Evolutionary conservation across 805 yeast species (phyloP).

Genomic region (Teunomyces kruisii): DNA sequence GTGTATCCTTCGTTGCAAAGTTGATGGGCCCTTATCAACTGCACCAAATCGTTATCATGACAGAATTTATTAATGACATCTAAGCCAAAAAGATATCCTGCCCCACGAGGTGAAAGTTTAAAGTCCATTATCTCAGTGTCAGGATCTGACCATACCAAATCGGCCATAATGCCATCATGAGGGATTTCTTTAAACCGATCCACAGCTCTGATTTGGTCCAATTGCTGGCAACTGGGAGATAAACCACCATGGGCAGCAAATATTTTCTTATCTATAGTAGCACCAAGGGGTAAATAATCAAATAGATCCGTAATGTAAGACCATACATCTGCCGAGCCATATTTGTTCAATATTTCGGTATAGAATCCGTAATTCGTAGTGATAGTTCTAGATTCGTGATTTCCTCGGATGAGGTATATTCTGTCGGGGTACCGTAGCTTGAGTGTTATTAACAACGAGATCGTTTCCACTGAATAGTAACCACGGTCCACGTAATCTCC

Average conservation of each 20-base stretch:
- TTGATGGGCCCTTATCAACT: slow-evolving; percentile 92
- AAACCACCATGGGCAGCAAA: slow-evolving; percentile 98
- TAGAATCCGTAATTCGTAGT: slow-evolving; percentile 97
- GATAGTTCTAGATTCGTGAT: slow-evolving; percentile 94
- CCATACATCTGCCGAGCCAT: slow-evolving; percentile 75
- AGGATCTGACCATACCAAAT: slow-evolving; percentile 97
- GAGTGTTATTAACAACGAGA: slow-evolving; percentile 74
- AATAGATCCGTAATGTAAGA: slow-evolving; percentile 84
- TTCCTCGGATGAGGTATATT: slow-evolving; percentile 82
- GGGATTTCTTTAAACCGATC: slow-evolving; percentile 95
- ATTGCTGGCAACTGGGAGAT: slow-evolving; percentile 90
- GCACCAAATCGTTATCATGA: slow-evolving; percentile 71
- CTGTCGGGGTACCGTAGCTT: slow-evolving; percentile 87
- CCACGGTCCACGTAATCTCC: slow-evolving; percentile 99
- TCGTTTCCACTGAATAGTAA: slow-evolving; percentile 89
- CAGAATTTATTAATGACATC: slow-evolving; percentile 88
- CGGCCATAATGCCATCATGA: slow-evolving; percentile 99
- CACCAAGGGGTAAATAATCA: slow-evolving; percentile 86
- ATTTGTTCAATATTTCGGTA: slow-evolving; percentile 88
- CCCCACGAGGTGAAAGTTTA: slow-evolving; percentile 91
- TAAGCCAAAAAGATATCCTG: slow-evolving; percentile 94
- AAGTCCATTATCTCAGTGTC: slow-evolving; percentile 80
- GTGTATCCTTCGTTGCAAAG: slow-evolving; percentile 96
- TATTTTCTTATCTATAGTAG: slow-evolving; percentile 83
- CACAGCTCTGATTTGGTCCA: slow-evolving; percentile 86